Conservation (phyloP, 2,329 filamentous ascomycete species). For the Ilyonectria sp. region DNA sequence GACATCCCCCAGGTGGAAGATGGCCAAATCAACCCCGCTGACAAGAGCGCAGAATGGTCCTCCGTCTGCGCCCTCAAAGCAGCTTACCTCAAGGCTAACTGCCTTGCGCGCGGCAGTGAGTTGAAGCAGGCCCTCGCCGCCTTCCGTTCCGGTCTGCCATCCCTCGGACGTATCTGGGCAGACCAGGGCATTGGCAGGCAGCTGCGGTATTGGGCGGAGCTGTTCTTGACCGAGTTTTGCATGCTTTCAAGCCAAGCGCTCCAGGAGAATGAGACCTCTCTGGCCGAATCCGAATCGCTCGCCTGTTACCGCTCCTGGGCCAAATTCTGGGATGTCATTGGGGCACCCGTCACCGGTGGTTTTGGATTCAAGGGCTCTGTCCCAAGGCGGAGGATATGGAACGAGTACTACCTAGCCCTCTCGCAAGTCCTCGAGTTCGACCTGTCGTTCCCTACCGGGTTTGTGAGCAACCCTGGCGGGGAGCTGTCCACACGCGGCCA, state of each 20-base stretch:
- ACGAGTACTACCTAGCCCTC: constrained; percentile 85
- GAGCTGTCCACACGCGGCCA: constrained; percentile 72
- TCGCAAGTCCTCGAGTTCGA: constrained; percentile 81
- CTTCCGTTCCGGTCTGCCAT: constrained; percentile 77
- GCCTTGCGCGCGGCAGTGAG: constrained; percentile 65
- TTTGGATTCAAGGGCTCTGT: constrained; percentile 72
- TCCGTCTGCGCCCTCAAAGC: constrained; percentile 86
- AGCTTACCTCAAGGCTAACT: constrained; percentile 82
- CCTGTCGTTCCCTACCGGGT: constrained; percentile 70
- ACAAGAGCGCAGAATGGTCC: constrained; percentile 79
- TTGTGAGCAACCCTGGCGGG: constrained; percentile 57
- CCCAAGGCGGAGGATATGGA: constrained; percentile 81
- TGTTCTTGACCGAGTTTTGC: constrained; percentile 82
- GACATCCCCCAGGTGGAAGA: constrained; percentile 71
- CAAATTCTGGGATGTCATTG: constrained; percentile 74
- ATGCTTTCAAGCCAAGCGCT: constrained; percentile 76
- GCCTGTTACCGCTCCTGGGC: constrained; percentile 78
- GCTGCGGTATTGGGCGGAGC: constrained; percentile 83
- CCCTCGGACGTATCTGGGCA: constrained; percentile 69
- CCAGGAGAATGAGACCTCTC: constrained; percentile 64
- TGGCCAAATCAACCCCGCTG: constrained; percentile 66
- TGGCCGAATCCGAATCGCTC: constrained; percentile 68
- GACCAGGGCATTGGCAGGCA: constrained; percentile 72
- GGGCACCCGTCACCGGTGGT: constrained; percentile 65
- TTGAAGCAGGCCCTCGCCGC: constrained; percentile 74